A percentile compares a stretch with the other conserved stretches of the same genome.
These are phyloP conservation scores for Pelargonium cotyledonis DNA, from an alignment of 441 rosid genomes.

Conservation along the genomic window DNA sequence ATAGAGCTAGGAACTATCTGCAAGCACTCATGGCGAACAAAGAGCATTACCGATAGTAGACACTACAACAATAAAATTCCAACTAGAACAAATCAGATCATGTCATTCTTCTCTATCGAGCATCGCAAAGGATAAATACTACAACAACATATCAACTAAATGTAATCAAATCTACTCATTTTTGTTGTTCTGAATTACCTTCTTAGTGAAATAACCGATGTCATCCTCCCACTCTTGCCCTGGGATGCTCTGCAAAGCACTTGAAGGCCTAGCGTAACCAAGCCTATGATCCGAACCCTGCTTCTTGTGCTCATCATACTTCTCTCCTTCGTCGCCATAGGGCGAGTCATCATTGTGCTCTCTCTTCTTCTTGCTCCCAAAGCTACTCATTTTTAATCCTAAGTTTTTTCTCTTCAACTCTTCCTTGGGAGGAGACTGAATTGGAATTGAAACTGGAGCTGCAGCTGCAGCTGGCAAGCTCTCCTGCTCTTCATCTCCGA, in stretches of 20 bases:
- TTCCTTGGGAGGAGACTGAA: slow-evolving; percentile 2
- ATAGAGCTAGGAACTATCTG: background rate
- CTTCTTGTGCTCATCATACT: slow-evolving; percentile 20
- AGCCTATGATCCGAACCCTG: background rate
- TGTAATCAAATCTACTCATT: background rate
- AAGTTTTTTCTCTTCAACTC: slow-evolving; percentile 25
- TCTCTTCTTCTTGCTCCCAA: slow-evolving; percentile 80
- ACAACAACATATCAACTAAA: background rate
- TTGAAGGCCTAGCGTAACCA: slow-evolving; percentile 14
- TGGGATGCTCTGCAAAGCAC: slow-evolving; percentile 7
- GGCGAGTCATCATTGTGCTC: slow-evolving; percentile 55
- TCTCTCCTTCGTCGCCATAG: slow-evolving; percentile 27
- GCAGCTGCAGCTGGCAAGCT: background rate
- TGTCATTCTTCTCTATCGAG: background rate
- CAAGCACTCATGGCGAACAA: background rate
- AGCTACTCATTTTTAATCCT: slow-evolving; percentile 43
- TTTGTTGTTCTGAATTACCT: slow-evolving; percentile 37
- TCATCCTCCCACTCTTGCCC: slow-evolving; percentile 59
- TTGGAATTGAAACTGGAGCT: too few species aligned
- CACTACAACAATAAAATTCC: too few species aligned
- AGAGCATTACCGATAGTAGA: background rate
- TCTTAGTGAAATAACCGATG: slow-evolving; percentile 70
- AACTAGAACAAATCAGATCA: too few species aligned
- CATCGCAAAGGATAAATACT: background rate
- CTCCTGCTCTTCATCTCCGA: slow-evolving; percentile 15